phyloP scores from a whole-genome alignment of 1,284 basidiomycete species.

The Cerrena zonata region DNA sequence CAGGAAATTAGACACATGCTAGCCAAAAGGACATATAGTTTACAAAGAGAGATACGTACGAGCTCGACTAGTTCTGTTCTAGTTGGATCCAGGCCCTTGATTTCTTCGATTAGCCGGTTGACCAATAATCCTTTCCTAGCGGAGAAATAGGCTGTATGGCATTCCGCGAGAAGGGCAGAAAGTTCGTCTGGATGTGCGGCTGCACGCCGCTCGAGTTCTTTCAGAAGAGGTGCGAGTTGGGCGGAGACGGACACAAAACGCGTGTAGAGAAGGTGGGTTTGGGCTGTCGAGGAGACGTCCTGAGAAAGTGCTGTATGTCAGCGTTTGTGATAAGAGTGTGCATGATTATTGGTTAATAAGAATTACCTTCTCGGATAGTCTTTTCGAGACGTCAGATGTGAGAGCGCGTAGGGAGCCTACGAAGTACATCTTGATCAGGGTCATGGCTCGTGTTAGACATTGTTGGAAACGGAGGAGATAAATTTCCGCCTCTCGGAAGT shows the following conservation, averaged over 20 bases:
- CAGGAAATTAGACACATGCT: background rate
- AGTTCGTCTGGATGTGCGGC: slow-evolving; percentile 71
- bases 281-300: slow-evolving; percentile 78
- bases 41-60: slow-evolving; percentile 37
- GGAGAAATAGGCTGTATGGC: slow-evolving; percentile 76
- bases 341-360: too few relatives aligned
- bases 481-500: slow-evolving; percentile 85
- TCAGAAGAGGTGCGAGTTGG: slow-evolving; percentile 70
- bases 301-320: slow-evolving; percentile 22
- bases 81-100: slow-evolving; percentile 72
- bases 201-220: slow-evolving; percentile 78
- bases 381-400: slow-evolving; percentile 66
- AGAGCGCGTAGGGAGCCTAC: slow-evolving; percentile 74
- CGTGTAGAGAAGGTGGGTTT: slow-evolving; percentile 81
- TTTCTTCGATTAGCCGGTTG: slow-evolving; percentile 70
- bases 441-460: slow-evolving; percentile 93
- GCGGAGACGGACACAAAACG: slow-evolving; percentile 73
- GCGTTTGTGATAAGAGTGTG: background rate
- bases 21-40: background rate
- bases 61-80: slow-evolving; percentile 81
- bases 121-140: slow-evolving; percentile 68
- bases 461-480: slow-evolving; percentile 91
- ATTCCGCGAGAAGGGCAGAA: slow-evolving; percentile 72
- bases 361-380: slow-evolving; percentile 66
- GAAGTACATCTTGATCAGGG: slow-evolving; percentile 91